Evolutionary conservation across 2,329 filamentous ascomycete genomes (phyloP).

Genomic region (Fonsecaea pedrosoi): DNA sequence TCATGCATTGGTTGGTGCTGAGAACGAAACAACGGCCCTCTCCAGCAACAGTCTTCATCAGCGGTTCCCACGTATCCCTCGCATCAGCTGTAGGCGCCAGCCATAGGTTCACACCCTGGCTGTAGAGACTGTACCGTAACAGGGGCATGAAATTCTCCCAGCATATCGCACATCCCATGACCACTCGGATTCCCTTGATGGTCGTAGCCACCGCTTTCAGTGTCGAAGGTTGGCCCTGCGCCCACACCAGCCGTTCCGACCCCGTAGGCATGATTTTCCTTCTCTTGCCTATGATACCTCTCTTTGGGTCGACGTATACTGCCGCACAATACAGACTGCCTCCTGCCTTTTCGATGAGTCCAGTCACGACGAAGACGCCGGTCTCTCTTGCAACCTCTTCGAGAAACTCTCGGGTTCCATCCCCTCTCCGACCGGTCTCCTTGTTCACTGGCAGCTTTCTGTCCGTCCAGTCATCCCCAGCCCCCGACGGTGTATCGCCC

Average conservation of each 20-base stretch:
- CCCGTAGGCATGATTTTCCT: slow-evolving; percentile 94
- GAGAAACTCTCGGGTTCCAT: slow-evolving; percentile 79
- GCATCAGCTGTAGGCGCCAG: slow-evolving; percentile 88
- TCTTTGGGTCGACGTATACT: slow-evolving; percentile 78
- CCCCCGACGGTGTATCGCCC: slow-evolving; percentile 76
- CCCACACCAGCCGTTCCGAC: slow-evolving; percentile 84
- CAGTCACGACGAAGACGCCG: slow-evolving; percentile 81
- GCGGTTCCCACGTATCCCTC: slow-evolving; percentile 78
- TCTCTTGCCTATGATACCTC: slow-evolving; percentile 80
- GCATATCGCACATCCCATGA: slow-evolving; percentile 86
- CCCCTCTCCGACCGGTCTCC: slow-evolving; percentile 63
- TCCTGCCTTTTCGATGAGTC: slow-evolving; percentile 78
- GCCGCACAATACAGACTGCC: slow-evolving; percentile 84
- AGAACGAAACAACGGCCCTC: slow-evolving; percentile 88
- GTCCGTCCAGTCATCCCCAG: slow-evolving; percentile 74
- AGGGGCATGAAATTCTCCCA: slow-evolving; percentile 98
- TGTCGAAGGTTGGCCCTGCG: slow-evolving; percentile 79
- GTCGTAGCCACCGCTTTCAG: slow-evolving; percentile 78
- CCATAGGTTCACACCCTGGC: slow-evolving; percentile 90
- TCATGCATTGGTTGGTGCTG: slow-evolving; percentile 82
- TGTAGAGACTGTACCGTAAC: slow-evolving; percentile 80
- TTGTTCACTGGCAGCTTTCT: slow-evolving; percentile 62
- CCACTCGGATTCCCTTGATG: slow-evolving; percentile 79
- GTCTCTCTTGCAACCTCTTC: slow-evolving; percentile 78
- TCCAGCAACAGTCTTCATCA: slow-evolving; percentile 81